These are phyloP conservation scores for Alternaria gansuensis DNA, from an alignment of 2,329 filamentous ascomycete species.

Conservation along the genomic window DNA sequence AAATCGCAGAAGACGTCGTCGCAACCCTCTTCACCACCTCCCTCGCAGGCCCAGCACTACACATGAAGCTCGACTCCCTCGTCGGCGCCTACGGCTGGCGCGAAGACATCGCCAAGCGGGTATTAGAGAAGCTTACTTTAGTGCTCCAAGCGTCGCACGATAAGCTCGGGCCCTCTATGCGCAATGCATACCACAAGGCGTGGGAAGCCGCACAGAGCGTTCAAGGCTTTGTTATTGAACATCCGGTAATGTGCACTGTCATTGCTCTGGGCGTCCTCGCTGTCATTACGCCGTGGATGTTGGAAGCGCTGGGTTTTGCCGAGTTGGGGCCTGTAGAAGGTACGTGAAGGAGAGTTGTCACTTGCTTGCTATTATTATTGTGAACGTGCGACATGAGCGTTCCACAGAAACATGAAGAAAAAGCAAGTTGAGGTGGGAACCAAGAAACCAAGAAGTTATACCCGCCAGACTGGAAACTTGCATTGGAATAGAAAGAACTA, in stretches of 20 bases:
- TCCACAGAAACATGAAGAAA: neutral
- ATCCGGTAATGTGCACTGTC: slow-evolving; percentile 42
- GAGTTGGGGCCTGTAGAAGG: slow-evolving; percentile 45
- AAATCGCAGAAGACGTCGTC: slow-evolving; percentile 33
- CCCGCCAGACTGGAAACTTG: no score
- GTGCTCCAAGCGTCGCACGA: slow-evolving; percentile 33
- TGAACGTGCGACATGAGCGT: neutral
- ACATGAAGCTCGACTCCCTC: slow-evolving; percentile 36
- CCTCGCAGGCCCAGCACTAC: slow-evolving; percentile 29
- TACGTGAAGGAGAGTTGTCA: slow-evolving; percentile 21
- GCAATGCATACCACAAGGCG: slow-evolving; percentile 37
- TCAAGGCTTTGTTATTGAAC: slow-evolving; percentile 43
- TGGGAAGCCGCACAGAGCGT: slow-evolving; percentile 34
- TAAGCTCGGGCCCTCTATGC: slow-evolving; percentile 36
- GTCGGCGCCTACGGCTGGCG: slow-evolving; percentile 43
- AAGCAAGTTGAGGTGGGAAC: neutral
- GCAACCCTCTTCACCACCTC: slow-evolving; percentile 28
- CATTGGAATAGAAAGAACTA: no score
- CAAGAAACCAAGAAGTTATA: neutral
- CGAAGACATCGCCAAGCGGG: slow-evolving; percentile 41
- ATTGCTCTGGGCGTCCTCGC: slow-evolving; percentile 46
- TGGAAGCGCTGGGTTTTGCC: slow-evolving; percentile 47
- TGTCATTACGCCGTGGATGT: slow-evolving; percentile 38
- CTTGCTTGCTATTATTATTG: neutral
- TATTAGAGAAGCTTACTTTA: slow-evolving; percentile 39